A percentile compares a stretch with the other conserved stretches of the same genome.
Evolutionary conservation across 306 rosid genomes (phyloP).

Genomic region (Herpetospermum pedunculosum): DNA sequence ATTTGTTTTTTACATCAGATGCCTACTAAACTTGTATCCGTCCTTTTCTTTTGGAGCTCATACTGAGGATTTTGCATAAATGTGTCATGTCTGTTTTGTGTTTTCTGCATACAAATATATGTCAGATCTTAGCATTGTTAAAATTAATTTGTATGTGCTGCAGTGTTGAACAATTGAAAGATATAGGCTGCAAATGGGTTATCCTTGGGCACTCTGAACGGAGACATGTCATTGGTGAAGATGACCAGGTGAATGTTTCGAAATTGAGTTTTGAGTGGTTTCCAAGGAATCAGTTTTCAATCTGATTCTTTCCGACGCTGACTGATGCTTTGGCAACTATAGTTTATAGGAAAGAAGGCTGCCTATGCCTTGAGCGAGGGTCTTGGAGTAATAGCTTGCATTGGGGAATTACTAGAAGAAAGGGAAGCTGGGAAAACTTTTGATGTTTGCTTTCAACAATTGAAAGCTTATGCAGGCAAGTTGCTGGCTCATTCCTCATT

Average conservation of each 20-base stretch:
- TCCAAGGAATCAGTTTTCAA: conserved; percentile 9
- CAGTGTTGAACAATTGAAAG: conserved; percentile 92
- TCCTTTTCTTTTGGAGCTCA: neutral
- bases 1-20: neutral
- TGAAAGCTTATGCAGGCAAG: conserved; percentile 85
- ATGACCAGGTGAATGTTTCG: conserved; percentile 58
- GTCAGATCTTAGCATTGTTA: neutral
- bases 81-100: neutral
- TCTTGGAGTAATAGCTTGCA: conserved; percentile 94
- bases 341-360: conserved; percentile 98
- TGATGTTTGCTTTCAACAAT: conserved; percentile 65
- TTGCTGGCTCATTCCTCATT: conserved; percentile 8
- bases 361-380: conserved; percentile 92
- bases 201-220: conserved; percentile 98
- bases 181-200: conserved; percentile 87
- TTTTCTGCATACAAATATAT: neutral
- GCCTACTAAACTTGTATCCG: neutral
- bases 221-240: conserved; percentile 91
- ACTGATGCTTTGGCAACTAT: conserved; percentile 27
- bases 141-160: conserved; percentile 13
- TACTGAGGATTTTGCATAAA: neutral
- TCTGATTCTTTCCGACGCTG: conserved; percentile 12
- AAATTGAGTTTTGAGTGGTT: conserved; percentile 7
- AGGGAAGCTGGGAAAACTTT: conserved; percentile 98
- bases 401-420: conserved; percentile 80